These are phyloP conservation scores for Psilocybe mexicana DNA, from an alignment of 1,284 basidiomycete genomes.

Conservation along the genomic window DNA sequence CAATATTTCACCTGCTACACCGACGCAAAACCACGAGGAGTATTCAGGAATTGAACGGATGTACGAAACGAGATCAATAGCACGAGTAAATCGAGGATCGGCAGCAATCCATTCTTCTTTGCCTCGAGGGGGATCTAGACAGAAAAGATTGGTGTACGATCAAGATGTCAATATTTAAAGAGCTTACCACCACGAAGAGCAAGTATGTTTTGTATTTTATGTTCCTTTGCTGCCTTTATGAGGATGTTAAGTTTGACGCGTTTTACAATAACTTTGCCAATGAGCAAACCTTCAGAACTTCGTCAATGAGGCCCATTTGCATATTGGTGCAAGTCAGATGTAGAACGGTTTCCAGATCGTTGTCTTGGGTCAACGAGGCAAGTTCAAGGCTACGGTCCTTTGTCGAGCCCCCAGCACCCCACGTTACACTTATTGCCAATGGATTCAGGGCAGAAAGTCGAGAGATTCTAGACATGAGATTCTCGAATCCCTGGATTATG, in stretches of 20 bases:
- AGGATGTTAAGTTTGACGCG: background rate
- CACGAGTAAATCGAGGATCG: slow-evolving; percentile 86
- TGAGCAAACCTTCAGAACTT: slow-evolving; percentile 70
- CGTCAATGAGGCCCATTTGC: slow-evolving; percentile 85
- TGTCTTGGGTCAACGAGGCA: slow-evolving; percentile 68
- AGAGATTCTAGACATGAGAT: slow-evolving; percentile 79
- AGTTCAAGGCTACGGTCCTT: slow-evolving; percentile 88
- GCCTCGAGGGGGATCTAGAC: slow-evolving; percentile 85
- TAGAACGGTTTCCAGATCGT: slow-evolving; percentile 84
- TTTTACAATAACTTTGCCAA: background rate
- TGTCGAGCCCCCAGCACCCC: slow-evolving; percentile 96
- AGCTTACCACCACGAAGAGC: slow-evolving; percentile 85
- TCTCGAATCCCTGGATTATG: slow-evolving; percentile 73
- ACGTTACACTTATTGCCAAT: slow-evolving; percentile 86
- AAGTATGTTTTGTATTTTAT: slow-evolving; percentile 89
- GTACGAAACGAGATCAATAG: slow-evolving; percentile 88
- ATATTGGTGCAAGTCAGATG: slow-evolving; percentile 99
- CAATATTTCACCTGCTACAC: slow-evolving; percentile 70
- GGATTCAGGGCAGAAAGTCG: slow-evolving; percentile 72
- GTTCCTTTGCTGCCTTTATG: slow-evolving; percentile 71
- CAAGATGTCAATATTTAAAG: background rate
- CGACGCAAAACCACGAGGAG: slow-evolving; percentile 87
- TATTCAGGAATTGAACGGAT: slow-evolving; percentile 83
- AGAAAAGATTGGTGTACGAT: slow-evolving; percentile 5
- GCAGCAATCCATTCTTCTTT: slow-evolving; percentile 91